Conservation (phyloP, 768 basidiomycete genomes). For the Psilocybe azurescens region DNA sequence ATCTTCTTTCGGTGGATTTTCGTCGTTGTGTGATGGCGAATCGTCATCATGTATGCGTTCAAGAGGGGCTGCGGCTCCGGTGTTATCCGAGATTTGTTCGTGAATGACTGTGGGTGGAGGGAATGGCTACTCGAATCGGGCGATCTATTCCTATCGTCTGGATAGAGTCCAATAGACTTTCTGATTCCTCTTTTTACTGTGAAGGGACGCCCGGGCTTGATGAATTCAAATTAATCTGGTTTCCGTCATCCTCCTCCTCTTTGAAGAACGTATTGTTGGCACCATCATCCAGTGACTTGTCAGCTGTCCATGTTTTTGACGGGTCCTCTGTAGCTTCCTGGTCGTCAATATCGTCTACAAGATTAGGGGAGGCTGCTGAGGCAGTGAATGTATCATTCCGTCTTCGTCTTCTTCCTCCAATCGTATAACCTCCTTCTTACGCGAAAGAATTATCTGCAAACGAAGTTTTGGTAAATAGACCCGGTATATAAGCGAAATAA, state of each 20-base stretch:
- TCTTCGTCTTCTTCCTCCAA: slow-evolving; percentile 77
- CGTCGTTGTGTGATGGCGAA: slow-evolving; percentile 1
- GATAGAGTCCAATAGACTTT: background rate
- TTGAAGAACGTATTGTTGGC: slow-evolving; percentile 22
- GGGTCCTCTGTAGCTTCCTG: slow-evolving; percentile 1
- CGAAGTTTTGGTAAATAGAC: background rate
- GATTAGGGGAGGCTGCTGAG: slow-evolving; percentile 68
- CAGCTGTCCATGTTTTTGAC: background rate
- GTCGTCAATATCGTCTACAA: slow-evolving; percentile 46
- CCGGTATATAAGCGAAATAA: background rate
- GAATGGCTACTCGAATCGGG: background rate
- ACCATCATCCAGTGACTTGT: slow-evolving; percentile 5
- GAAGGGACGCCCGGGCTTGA: background rate
- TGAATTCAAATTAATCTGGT: background rate
- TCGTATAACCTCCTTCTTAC: slow-evolving; percentile 67
- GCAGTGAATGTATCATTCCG: slow-evolving; percentile 80
- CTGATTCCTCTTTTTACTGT: background rate
- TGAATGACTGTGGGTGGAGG: background rate
- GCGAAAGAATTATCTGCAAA: slow-evolving; percentile 71
- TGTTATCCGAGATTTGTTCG: background rate
- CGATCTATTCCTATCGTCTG: background rate
- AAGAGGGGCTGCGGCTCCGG: background rate
- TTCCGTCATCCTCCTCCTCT: slow-evolving; percentile 4
- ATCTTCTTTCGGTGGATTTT: slow-evolving; percentile 8
- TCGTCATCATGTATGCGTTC: background rate